Base-by-base conservation (phyloP, 2,329 filamentous ascomycete species). In the Thelonectria rubi region DNA sequence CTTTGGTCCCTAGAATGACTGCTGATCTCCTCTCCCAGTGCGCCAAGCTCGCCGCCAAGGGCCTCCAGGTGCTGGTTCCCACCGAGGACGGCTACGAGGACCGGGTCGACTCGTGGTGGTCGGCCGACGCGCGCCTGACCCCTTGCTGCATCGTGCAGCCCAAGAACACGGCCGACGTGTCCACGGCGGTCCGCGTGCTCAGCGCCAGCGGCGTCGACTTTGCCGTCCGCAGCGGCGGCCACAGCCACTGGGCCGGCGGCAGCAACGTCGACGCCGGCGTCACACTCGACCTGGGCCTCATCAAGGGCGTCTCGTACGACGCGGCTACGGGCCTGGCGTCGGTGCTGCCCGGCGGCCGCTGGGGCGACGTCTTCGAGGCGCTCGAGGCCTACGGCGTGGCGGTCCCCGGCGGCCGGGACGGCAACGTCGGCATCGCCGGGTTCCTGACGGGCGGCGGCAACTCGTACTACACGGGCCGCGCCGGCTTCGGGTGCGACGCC, bases 371-470 rank as follows among this genome's bases (percentile, higher is more conserved):
- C 10, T 72, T 70, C n/a, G 64, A 63, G 12, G 47, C 55, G 10
- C 64, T 76, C 5, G 67, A 73, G 39, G 68, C 72, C 3, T 64
- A 78, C 32, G 75, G 75, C 3, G 70, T 82, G 4, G 74, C 76
- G 3, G 79, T 81, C 2, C 73, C 78, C 0, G 82, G 82, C 2
- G 82, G 80, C 1, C 76, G 83, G 17, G 75, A 76, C 7, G 72
- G 76, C 0, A 65, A 69, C 39, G 71, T 76, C 8, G 74, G 74
- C 20, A 66, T 75, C 5, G 69, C 65, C 1, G 74, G 74, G 0
- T 70, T 74, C 32, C 62, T 71, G 12, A 69, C 70, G 2, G 73
- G 73, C 5, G 72, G 68, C 40, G 65, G 68, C 32, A 59, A 75
- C 55, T 74, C 72, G 2, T 75, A 73, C 57, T 69, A 75, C 26